Base-by-base conservation (phyloP, 768 basidiomycete species). In the Mrakia hoshinonis region DNA sequence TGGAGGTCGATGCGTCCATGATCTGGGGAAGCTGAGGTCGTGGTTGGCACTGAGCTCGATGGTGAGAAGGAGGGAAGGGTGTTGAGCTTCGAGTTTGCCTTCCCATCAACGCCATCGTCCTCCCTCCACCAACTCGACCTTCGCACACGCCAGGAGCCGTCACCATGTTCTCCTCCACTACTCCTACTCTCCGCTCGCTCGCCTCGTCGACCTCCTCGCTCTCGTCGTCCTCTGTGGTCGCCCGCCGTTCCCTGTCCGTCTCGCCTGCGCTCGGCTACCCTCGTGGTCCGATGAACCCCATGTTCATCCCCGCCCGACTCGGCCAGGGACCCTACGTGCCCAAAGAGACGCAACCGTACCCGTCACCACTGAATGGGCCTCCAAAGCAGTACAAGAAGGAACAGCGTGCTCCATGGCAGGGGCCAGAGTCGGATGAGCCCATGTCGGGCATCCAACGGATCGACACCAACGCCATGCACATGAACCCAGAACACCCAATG, bases 361-460 rank as follows among this genome's bases (percentile, higher is more conserved):
- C 68, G 4, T 69, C 68, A 5, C 29, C 46, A 13, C 58, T 69
- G 31, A 46, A 69, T 34, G 43, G 46, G 18, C 15, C 15, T 4
- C 68, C 58, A 11, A 43, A 47, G 4, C 58, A 13, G 2, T 58
- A 47, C 36, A 12, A 22, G 24, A 69, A 69, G 34, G 39, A 43
- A 1, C 68, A 69, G 47, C 55, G 68, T 2, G 3, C 12, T 20
- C 15, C 36, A 20, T 69, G 68, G 68, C 43, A 48, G 34, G 68
- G 68, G 4, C 68, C 55, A 0, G 58, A 69, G 20, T 36, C 47
- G 10, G 29, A 48, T 34, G 34, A 48, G 0, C 24, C 26, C 6
- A 31, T 38, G 31, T 18, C 13, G 3, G 34, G 43, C 7, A 20
- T 26, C 11, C 13, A 15, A 1, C n/a, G 34, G 1, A 18, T 34